These are phyloP conservation scores for Calocybe cyanea DNA, from an alignment of 768 basidiomycete genomes.

Conservation along the genomic window DNA sequence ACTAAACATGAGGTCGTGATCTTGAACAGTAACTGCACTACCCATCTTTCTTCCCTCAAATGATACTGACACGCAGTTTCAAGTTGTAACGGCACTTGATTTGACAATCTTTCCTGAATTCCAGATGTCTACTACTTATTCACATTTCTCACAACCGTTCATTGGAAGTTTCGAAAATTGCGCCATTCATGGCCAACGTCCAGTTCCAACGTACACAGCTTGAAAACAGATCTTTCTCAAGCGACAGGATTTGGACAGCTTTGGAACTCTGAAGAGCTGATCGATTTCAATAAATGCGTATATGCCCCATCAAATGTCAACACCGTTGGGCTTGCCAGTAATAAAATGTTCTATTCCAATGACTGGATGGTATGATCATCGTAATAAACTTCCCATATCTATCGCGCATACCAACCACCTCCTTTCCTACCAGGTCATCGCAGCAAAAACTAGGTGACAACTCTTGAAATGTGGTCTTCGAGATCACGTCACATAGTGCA, in stretches of 20 bases:
- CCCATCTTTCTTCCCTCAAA: background rate
- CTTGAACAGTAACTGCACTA: conserved; percentile 58
- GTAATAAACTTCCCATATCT: background rate
- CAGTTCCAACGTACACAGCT: conserved; percentile 78
- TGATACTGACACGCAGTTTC: background rate
- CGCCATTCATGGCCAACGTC: conserved; percentile 86
- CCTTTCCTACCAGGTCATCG: conserved; percentile 50
- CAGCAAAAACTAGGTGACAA: conserved; percentile 53
- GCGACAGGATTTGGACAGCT: conserved; percentile 14
- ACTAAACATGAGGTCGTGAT: conserved; percentile 92
- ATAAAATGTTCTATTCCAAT: conserved; percentile 61
- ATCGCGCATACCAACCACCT: background rate
- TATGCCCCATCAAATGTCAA: conserved; percentile 45
- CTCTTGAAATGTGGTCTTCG: conserved; percentile 61
- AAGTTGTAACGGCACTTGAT: conserved; percentile 84
- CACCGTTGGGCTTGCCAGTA: conserved; percentile 49
- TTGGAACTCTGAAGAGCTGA: conserved; percentile 25
- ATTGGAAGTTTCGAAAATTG: conserved; percentile 73
- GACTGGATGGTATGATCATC: conserved; percentile 58
- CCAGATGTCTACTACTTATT: conserved; percentile 72
- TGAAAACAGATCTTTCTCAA: conserved; percentile 50
- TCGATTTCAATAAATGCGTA: conserved; percentile 35
- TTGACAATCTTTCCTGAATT: conserved; percentile 65
- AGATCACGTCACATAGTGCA: conserved; percentile 61
- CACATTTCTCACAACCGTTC: conserved; percentile 63